These are phyloP conservation scores for Actinomortierella wolfii DNA, from an alignment of 371 early-diverging fungal genomes.

Conservation along the genomic window DNA sequence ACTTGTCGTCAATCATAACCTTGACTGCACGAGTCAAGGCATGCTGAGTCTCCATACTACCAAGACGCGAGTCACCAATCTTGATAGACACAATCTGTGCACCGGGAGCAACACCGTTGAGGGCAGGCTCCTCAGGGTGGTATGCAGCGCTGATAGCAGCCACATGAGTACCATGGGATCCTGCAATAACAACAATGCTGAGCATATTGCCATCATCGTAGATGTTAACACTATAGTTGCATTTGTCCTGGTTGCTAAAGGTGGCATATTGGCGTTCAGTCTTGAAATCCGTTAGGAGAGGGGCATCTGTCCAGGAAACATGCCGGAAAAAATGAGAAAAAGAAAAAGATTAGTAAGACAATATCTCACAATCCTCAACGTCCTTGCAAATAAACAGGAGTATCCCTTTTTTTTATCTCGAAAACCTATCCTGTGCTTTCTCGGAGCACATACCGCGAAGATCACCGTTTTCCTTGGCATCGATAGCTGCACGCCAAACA, in stretches of 20 bases:
- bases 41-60: constrained; percentile 86
- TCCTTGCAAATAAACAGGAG: too few species aligned
- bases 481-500: constrained; percentile 87
- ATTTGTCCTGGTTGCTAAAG: constrained; percentile 78
- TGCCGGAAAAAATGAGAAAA: neutral
- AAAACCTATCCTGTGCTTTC: too few species aligned
- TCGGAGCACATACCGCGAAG: constrained; percentile 57
- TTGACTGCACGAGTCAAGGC: constrained; percentile 86
- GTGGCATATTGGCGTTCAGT: constrained; percentile 76
- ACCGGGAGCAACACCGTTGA: constrained; percentile 93
- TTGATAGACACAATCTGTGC: constrained; percentile 92
- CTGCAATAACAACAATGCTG: constrained; percentile 81
- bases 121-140: constrained; percentile 81
- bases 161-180: constrained; percentile 94
- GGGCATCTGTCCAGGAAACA: constrained; percentile 38
- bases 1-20: constrained; percentile 75
- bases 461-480: constrained; percentile 81
- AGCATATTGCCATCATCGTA: constrained; percentile 81
- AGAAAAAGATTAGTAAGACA: constrained; percentile 11
- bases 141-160: constrained; percentile 86
- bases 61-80: constrained; percentile 90
- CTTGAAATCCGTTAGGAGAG: constrained; percentile 75
- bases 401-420: too few species aligned
- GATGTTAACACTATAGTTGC: constrained; percentile 91
- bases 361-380: constrained; percentile 13